Base-by-base conservation (phyloP, 1,139 yeast genomes). In the Blastobotrys illinoisensis region DNA sequence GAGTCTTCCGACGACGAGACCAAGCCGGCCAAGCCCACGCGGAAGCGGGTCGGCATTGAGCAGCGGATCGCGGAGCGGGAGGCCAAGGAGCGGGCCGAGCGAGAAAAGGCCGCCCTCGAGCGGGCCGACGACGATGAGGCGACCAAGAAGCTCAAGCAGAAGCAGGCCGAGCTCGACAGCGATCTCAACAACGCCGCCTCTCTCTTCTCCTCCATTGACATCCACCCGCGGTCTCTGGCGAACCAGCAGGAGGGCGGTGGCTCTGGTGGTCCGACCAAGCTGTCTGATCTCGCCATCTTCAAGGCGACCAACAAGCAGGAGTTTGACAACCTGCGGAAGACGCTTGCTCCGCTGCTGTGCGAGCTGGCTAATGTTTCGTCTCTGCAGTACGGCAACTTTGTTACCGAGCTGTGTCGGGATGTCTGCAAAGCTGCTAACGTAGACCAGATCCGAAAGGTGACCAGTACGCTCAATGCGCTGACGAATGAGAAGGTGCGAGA, bases 161-260 rank as follows among this genome's bases (percentile, higher is more conserved):
- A 79, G 67, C 77, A 85, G 68, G 95, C 93, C 16, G 95, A 93
- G 73, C 68, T 88, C 56, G 85, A 82, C 50, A 82, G 96, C 36
- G 99, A 93, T 74, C 77, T 93, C 72, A 88, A 86, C 72, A 87
- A 88, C 68, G 98, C 98, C 21, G 93, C 96, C 24, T 96, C 89
- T 65, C 77, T 93, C 64, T 89, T 93, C 67, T 96, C 93, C 40
- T 91, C 90, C 32, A 86, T 66, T 52, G 78, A 80, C 60, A 76
- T 76, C 67, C 77, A 79, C 61, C 80, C 82, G 52, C 75, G 80
- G 56, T 74, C 77, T 43, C 72, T 71, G 26, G 65, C 71, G 43
- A 63, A 68, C 18, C 74, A 90, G 2, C 74, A 90, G 2, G 72
- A 85, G 28, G 74, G 86, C 53, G 82, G 81, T 48, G 78, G 78